A percentile compares a stretch with the other conserved stretches of the same genome.
Conservation (phyloP, 2,329 filamentous ascomycete genomes). For the Xylariales sp. region DNA sequence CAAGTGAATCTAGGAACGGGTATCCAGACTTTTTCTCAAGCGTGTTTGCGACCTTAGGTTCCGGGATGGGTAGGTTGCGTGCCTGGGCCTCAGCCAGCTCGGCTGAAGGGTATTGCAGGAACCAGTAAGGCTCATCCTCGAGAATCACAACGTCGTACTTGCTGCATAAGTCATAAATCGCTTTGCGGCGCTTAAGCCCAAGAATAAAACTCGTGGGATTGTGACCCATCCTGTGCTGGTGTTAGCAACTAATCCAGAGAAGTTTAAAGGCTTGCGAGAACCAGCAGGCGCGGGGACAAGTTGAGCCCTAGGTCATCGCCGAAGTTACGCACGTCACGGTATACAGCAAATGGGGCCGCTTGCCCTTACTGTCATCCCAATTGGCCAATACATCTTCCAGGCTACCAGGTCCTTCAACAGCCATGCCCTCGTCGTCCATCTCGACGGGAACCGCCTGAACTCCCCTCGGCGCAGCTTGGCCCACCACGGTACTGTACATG, state of each 20-base stretch:
- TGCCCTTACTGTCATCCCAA: conserved; percentile 74
- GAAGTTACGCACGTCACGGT: conserved; percentile 85
- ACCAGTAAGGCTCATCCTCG: conserved; percentile 96
- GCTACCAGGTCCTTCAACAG: conserved; percentile 66
- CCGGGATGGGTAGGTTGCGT: conserved; percentile 29
- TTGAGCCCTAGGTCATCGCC: no score
- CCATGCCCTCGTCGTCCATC: conserved; percentile 77
- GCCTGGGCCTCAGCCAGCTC: conserved; percentile 46
- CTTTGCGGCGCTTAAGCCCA: conserved; percentile 66
- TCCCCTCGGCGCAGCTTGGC: conserved; percentile 62
- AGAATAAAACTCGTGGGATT: conserved; percentile 81
- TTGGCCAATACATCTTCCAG: conserved; percentile 74
- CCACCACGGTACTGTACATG: conserved; percentile 73
- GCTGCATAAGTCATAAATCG: conserved; percentile 76
- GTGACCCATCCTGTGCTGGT: conserved; percentile 65
- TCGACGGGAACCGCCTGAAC: conserved; percentile 70
- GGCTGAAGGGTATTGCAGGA: conserved; percentile 80
- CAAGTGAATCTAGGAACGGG: conserved; percentile 75
- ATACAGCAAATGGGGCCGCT: conserved; percentile 79
- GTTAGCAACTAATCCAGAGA: conserved; percentile 16
- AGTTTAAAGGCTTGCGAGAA: no score
- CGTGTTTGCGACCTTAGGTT: conserved; percentile 23
- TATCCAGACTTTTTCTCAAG: conserved; percentile 54
- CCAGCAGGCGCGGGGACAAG: no score
- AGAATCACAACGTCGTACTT: conserved; percentile 86